A percentile compares a stretch with the other conserved stretches of the same genome.
Evolutionary conservation across 257 asterid species (phyloP).

Genomic region (Paraleonurus japonicus): DNA sequence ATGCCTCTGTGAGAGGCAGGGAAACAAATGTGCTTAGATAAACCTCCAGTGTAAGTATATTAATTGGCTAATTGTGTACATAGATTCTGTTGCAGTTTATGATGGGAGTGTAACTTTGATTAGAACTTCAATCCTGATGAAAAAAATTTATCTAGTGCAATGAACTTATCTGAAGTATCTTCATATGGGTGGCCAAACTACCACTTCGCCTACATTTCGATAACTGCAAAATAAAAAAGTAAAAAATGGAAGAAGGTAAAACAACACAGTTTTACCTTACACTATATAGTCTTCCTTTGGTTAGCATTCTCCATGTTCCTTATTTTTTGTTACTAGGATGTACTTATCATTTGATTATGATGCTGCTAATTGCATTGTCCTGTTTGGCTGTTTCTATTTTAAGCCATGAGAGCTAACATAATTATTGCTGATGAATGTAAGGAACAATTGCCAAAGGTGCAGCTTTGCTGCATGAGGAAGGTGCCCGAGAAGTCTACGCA

Average conservation of each 20-base stretch:
- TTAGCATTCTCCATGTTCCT: neutral
- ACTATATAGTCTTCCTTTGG: neutral
- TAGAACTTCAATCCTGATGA: neutral
- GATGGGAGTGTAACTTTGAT: neutral
- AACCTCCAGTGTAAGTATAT: neutral
- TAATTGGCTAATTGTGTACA: neutral
- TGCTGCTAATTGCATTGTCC: neutral
- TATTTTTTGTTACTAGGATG: neutral
- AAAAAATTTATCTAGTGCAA: neutral
- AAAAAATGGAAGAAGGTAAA: neutral
- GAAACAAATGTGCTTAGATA: neutral
- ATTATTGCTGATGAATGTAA: slow-evolving; percentile 37
- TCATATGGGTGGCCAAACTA: neutral
- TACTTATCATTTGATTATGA: neutral
- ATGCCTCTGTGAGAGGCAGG: slow-evolving; percentile 1
- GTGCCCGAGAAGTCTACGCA: slow-evolving; percentile 97
- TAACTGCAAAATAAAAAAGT: neutral
- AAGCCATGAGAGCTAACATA: slow-evolving; percentile 11
- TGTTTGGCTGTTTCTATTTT: neutral
- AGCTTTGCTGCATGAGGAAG: slow-evolving; percentile 80
- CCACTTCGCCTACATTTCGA: neutral
- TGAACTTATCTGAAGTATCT: neutral
- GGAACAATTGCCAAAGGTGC: slow-evolving; percentile 98
- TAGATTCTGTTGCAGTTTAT: neutral
- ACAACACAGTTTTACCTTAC: neutral